Evolutionary conservation across 108 stramenopile species (phyloP).

Genomic region (Nitzschia sp.): DNA sequence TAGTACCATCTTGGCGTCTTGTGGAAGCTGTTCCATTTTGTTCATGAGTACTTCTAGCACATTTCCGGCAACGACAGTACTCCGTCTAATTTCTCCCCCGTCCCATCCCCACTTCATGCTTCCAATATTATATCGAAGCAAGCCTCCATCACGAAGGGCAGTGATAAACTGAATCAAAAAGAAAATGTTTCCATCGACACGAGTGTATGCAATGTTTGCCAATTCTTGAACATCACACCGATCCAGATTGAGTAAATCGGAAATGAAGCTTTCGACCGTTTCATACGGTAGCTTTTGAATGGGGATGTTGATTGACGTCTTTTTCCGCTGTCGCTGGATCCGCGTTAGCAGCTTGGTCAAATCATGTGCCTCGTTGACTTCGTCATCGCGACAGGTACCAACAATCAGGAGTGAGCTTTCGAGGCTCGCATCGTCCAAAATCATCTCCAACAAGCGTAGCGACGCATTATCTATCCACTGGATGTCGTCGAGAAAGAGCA

Average conservation of each 20-base stretch:
- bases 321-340: background rate
- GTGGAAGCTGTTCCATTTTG: background rate
- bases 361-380: slow-evolving; percentile 16
- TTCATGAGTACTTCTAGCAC: background rate
- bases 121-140: background rate
- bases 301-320: background rate
- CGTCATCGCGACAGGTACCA: slow-evolving; percentile 46
- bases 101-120: slow-evolving; percentile 14
- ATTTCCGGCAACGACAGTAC: slow-evolving; percentile 1
- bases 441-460: slow-evolving; percentile 16
- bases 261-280: background rate
- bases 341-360: background rate
- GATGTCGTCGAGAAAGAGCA: background rate
- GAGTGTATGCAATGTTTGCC: background rate
- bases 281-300: background rate
- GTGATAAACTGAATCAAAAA: slow-evolving; percentile 8
- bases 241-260: background rate
- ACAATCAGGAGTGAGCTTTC: slow-evolving; percentile 29
- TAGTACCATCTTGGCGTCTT: background rate
- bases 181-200: slow-evolving; percentile 4
- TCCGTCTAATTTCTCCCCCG: background rate
- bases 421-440: background rate
- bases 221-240: background rate
- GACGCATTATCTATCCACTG: slow-evolving; percentile 8
- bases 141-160: background rate